phyloP scores from a whole-genome alignment of 345 rosid genomes.

The Conringia planisiliqua region DNA sequence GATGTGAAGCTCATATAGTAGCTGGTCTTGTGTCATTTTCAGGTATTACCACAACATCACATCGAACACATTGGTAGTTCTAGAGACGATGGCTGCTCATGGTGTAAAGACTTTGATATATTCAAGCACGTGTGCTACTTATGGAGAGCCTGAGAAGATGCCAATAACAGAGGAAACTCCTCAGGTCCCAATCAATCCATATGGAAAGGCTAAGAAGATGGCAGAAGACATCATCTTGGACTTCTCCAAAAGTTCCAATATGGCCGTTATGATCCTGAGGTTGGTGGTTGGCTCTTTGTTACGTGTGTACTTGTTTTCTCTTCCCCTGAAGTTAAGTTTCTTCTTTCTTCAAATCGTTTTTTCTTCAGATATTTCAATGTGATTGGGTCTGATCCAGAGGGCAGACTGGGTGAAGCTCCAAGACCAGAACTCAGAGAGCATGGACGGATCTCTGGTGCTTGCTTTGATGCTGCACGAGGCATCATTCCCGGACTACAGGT shows the following conservation, averaged over 20 bases:
- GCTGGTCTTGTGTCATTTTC: neutral
- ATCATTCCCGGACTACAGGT: constrained; percentile 53
- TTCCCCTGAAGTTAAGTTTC: neutral
- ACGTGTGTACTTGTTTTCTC: neutral
- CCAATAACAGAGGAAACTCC: constrained; percentile 58
- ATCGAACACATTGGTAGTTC: constrained; percentile 47
- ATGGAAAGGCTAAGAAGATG: constrained; percentile 65
- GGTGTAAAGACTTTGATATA: constrained; percentile 55
- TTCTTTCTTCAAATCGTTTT: neutral
- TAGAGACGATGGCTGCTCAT: constrained; percentile 55
- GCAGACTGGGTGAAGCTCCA: constrained; percentile 67
- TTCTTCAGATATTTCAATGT: constrained; percentile 54
- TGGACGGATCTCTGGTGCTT: constrained; percentile 60
- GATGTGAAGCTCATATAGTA: neutral
- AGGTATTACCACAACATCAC: constrained; percentile 65
- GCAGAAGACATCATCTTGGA: constrained; percentile 63
- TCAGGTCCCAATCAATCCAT: constrained; percentile 54
- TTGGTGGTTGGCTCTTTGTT: constrained; percentile 14
- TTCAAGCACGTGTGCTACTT: constrained; percentile 36
- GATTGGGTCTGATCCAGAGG: constrained; percentile 61
- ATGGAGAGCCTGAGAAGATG: constrained; percentile 25
- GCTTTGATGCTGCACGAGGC: constrained; percentile 66
- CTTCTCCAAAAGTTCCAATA: constrained; percentile 47
- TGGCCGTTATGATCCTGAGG: constrained; percentile 67
- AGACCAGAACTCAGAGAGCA: constrained; percentile 54